These are phyloP conservation scores for Heterobasidion occidentale DNA, from an alignment of 1,284 basidiomycete species.

Conservation along the genomic window DNA sequence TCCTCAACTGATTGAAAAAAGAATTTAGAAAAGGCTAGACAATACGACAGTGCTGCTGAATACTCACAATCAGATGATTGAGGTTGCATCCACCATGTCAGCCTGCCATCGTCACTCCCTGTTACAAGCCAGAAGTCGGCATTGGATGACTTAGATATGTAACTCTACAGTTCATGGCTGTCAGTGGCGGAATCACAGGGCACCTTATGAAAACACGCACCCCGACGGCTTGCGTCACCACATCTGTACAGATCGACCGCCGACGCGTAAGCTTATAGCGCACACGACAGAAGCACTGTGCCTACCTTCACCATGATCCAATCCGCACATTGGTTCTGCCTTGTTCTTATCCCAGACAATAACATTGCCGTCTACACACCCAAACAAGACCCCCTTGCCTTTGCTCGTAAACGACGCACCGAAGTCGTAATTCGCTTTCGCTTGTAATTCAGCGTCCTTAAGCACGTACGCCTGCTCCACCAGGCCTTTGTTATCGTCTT, in stretches of 20 bases:
- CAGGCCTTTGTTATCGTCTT: conserved; percentile 37
- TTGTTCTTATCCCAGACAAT: conserved; percentile 54
- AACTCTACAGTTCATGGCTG: background rate
- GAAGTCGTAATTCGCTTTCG: conserved; percentile 25
- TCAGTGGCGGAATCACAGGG: conserved; percentile 2
- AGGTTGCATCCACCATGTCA: conserved; percentile 12
- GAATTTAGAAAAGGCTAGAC: background rate
- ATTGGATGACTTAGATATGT: background rate
- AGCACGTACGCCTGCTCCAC: conserved; percentile 44
- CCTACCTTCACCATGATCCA: conserved; percentile 50
- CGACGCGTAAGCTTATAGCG: conserved; percentile 4
- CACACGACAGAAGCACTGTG: background rate
- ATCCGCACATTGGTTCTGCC: conserved; percentile 40
- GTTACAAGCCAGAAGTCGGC: conserved; percentile 8
- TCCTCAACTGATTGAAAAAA: conserved; percentile 1
- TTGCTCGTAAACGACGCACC: conserved; percentile 43
- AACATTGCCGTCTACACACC: conserved; percentile 39
- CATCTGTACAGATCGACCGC: conserved; percentile 27
- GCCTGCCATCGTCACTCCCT: conserved; percentile 11
- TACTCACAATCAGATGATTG: conserved; percentile 6
- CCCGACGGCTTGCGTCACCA: conserved; percentile 44
- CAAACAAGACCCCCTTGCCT: conserved; percentile 47
- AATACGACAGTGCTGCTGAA: background rate
- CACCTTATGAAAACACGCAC: conserved; percentile 29
- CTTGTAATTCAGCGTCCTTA: conserved; percentile 25